Evolutionary conservation across 176 grass and related monocot species (phyloP).

Genomic region (Eragrostis curvula): DNA sequence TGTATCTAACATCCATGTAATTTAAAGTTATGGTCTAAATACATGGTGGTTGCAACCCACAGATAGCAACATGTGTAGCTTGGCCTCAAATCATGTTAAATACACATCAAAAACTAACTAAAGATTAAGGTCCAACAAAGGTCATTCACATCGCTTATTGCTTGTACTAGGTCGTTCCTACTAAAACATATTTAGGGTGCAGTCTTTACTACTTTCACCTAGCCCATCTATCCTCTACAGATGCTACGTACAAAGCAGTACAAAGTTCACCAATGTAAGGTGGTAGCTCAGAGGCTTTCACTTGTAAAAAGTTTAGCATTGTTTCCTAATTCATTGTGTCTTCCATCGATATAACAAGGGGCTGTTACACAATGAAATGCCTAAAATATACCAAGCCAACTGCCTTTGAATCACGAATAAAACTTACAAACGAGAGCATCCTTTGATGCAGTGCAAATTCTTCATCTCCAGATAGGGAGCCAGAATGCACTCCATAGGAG

Average conservation of each 20-base stretch:
- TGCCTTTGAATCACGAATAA: not conserved
- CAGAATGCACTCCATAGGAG: not conserved
- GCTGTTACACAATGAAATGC: not conserved
- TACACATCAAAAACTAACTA: not conserved
- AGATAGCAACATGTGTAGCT: not conserved
- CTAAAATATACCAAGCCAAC: not conserved
- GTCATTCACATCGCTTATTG: not conserved
- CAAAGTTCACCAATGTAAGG: not conserved
- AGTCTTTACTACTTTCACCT: not conserved
- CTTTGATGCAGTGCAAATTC: not conserved
- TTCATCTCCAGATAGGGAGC: not conserved
- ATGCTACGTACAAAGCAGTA: not conserved
- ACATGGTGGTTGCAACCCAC: slow-evolving; percentile 6
- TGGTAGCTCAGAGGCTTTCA: not conserved
- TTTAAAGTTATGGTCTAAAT: not conserved
- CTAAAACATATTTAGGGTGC: not conserved
- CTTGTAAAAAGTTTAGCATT: not conserved
- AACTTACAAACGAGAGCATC: not conserved
- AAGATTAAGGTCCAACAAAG: slow-evolving; percentile 17
- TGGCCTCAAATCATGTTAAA: not conserved
- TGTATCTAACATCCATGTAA: not conserved
- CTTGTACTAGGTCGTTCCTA: not conserved
- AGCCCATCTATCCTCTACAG: not conserved
- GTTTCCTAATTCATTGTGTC: not conserved
- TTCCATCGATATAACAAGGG: not conserved